Base-by-base conservation (phyloP, 345 rosid genomes). In the Turnera subulata region DNA sequence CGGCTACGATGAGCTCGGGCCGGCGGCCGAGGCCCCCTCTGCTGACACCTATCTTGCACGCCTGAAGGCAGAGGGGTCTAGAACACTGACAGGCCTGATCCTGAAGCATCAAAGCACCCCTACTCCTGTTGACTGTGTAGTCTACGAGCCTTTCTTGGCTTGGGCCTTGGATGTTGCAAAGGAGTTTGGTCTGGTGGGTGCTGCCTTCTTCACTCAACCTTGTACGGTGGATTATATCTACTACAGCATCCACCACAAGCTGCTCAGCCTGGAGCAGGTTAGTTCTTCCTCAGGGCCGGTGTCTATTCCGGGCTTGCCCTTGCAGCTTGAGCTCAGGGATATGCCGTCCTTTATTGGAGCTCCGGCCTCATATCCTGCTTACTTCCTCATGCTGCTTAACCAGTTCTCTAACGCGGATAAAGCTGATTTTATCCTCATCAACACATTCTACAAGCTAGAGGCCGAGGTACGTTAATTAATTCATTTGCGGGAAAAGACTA, bases 101-200 rank as follows among this genome's bases (percentile, higher is more conserved):
- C 15, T 26, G 11, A 71, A 76, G 23, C 59, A 79, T 53, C 57
- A 38, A 37, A 58, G 37, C 23, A 60, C 75, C 0, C 46, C 64
- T 2, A 26, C 68, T 26, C 89, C 89, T 2, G 43, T 79, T 23
- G 69, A 73, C 16, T 81, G 86, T 57, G 40, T 86, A 8, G 59
- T 89, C 0, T 84, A 89, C 22, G 97, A 86, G 59, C 66, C 86
- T 6, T 81, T 82, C 60, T 49, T 81, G 63, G 73, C 78, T 0
- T 89, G 95, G 95, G 84, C 73, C 2, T 70, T 86, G 17, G 89
- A 84, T n/a, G 73, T 86, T 14, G 84, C 88, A 32, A 76, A 78
- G 43, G 62, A 59, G n/a, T 74, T 74, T 1, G 86, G 81, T n/a
- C 23, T 86, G 5, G 16, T 40, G 6, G 86, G 67, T 0, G 91